Evolutionary conservation across 108 stramenopile species (phyloP).

Genomic region (Parmales sp.): DNA sequence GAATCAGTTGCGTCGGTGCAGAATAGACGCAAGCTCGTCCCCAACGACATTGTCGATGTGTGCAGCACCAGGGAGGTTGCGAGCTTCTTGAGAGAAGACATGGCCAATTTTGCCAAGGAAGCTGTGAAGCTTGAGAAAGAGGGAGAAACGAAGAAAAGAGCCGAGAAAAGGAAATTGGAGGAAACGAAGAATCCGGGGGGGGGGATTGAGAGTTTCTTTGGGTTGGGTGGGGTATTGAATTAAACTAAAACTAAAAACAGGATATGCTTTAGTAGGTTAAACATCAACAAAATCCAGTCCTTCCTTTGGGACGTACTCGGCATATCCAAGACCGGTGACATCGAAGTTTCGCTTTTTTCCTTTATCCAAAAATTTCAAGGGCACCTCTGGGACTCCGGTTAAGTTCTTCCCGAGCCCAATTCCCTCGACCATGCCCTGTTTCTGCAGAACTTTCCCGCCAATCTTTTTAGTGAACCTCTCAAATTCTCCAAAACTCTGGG

Average conservation of each 20-base stretch:
- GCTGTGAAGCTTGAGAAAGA: slow-evolving; percentile 12
- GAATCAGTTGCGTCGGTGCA: slow-evolving; percentile 55
- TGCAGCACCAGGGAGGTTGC: slow-evolving; percentile 51
- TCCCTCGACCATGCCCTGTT: no score
- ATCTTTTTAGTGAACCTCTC: no score
- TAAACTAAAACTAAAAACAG: not conserved
- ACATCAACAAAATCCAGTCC: not conserved
- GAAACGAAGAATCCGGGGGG: not conserved
- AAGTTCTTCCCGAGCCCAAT: no score
- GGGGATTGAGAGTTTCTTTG: no score
- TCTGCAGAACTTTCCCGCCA: no score
- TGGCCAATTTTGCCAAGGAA: slow-evolving; percentile 23
- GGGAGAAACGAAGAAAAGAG: slow-evolving; percentile 15
- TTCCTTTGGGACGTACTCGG: not conserved
- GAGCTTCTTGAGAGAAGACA: slow-evolving; percentile 58
- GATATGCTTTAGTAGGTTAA: not conserved
- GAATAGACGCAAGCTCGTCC: slow-evolving; percentile 58
- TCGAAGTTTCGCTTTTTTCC: not conserved
- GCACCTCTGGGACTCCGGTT: no score
- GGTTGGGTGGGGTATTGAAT: not conserved
- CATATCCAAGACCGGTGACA: not conserved
- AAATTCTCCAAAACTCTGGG: no score
- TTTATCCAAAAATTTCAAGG: no score
- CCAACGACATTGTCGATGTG: slow-evolving; percentile 63
- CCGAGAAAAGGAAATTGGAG: slow-evolving; percentile 15